A percentile compares a stretch with the other conserved stretches of the same genome.
phyloP scores from a whole-genome alignment of 805 yeast genomes.

The Kurtzmaniella fragi region DNA sequence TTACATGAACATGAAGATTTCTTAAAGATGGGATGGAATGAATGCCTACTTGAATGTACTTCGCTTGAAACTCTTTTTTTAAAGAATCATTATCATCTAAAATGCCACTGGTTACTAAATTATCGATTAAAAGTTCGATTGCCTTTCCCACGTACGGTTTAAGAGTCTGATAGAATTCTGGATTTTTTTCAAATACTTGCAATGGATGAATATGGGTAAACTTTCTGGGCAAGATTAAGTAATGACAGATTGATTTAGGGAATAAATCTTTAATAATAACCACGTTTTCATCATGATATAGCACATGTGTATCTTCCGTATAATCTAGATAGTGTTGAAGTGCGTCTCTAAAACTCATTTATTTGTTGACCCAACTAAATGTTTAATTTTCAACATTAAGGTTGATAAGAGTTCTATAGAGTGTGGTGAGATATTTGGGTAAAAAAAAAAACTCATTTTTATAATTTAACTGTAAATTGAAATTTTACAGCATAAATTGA shows the following conservation, averaged over 20 bases:
- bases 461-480: no score
- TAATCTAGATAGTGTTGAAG: conserved; percentile 43
- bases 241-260: conserved; percentile 62
- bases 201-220: conserved; percentile 49
- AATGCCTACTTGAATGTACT: conserved; percentile 50
- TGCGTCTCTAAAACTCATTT: conserved; percentile 46
- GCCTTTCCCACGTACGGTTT: conserved; percentile 34
- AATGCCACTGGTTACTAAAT: conserved; percentile 16
- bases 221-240: conserved; percentile 54
- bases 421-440: no score
- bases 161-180: conserved; percentile 21
- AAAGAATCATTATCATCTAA: conserved; percentile 9
- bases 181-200: conserved; percentile 36
- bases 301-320: conserved; percentile 39
- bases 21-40: conserved; percentile 68
- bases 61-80: conserved; percentile 13
- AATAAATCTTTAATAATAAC: conserved; percentile 55
- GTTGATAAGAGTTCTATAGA: no score
- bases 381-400: no score
- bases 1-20: conserved; percentile 70
- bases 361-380: no score
- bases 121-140: conserved; percentile 22
- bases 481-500: no score
- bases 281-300: conserved; percentile 47
- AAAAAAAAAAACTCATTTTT: no score